These are phyloP conservation scores for Phialemoniopsis sp. DNA, from an alignment of 2,329 filamentous ascomycete genomes.

Conservation along the genomic window DNA sequence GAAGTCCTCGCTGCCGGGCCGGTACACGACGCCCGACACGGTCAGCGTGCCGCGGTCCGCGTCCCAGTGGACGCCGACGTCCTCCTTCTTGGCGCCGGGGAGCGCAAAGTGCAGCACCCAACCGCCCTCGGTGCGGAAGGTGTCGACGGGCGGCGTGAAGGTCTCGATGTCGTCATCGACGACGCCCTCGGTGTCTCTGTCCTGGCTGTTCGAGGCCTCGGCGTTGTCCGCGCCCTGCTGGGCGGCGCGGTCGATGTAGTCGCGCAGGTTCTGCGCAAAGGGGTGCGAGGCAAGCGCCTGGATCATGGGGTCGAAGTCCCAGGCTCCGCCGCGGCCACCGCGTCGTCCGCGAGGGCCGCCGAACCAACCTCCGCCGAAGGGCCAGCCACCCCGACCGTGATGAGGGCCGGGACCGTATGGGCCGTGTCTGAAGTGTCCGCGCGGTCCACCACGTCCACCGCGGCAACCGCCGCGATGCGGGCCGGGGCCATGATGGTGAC, in stretches of 20 bases:
- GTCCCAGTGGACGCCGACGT: constrained; percentile 71
- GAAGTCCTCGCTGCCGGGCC: constrained; percentile 67
- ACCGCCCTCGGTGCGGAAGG: constrained; percentile 64
- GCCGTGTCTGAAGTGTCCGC: constrained; percentile 11
- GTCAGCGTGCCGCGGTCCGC: constrained; percentile 60
- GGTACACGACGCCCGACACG: constrained; percentile 69
- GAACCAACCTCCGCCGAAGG: constrained; percentile 4
- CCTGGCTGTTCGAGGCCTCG: constrained; percentile 7
- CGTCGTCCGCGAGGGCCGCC: constrained; percentile 3
- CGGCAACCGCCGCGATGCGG: constrained; percentile 11
- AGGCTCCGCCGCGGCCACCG: constrained; percentile 9
- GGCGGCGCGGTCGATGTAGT: constrained; percentile 25
- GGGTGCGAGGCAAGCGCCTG: constrained; percentile 35
- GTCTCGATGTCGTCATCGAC: constrained; percentile 24
- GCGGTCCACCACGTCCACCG: constrained; percentile 13
- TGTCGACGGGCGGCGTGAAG: constrained; percentile 66
- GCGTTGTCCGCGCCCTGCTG: constrained; percentile 5
- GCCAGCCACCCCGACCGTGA: constrained; percentile 9
- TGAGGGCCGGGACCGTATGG: constrained; percentile 12
- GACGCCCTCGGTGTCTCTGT: constrained; percentile 8
- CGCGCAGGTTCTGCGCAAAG: constrained; percentile 33
- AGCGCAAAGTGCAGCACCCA: constrained; percentile 70
- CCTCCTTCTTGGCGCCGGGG: constrained; percentile 72
- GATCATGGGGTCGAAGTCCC: constrained; percentile 33
- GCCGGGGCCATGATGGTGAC: constrained; percentile 10